Evolutionary conservation across 192 early-diverging fungal species (phyloP), one percentile per base, ranked within the genome.

Genomic region (Pilobolus umbonatus): DNA sequence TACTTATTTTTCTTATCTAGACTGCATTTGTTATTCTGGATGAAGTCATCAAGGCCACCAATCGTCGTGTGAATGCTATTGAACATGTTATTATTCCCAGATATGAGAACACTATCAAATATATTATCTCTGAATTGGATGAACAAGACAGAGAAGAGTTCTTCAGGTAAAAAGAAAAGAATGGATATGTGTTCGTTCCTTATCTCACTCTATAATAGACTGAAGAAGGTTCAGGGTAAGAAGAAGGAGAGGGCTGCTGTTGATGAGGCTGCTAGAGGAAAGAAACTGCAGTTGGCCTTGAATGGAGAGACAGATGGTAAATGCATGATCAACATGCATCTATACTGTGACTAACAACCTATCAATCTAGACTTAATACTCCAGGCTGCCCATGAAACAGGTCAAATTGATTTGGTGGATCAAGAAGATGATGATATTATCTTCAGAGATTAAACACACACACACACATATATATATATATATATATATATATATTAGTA

Each of bases 81-180:
- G 97, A 99, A 70, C 90, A 98, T 71, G 94, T 99, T 48, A 99
- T 98, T 69, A 99, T 99, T 61, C 97, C 97, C 24, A 84, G 87
- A 36, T 89, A 95, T 59, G 97, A 99, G 67, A 99, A 99, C 78
- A 98, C 97, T 17, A 96, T 99, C 68, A 87, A 86, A 61, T 93
- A 92, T 65, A 93, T 99, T 53, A 89, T 87, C 26, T 93, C 93
- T 21, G 97, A 98, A 74, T 77, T 99, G 44, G 97, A 99, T 61
- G 97, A 99, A 74, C 89, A 90, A 77, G 97, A 99, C 62, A 85
- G 97, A 59, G 97, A 99, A 71, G 97, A 99, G 68, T 99, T 99
- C 69, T 99, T 94, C 68, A 81, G 89, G 77, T 88, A 60, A 42
- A 21, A 6, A 49, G 19, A 1, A 30, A 14, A 45, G 25, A 17